Percentiles rank a stretch among this genome's conserved stretches.
Evolutionary conservation across 345 rosid species (phyloP).

Genomic region (Arabidopsis suecica): DNA sequence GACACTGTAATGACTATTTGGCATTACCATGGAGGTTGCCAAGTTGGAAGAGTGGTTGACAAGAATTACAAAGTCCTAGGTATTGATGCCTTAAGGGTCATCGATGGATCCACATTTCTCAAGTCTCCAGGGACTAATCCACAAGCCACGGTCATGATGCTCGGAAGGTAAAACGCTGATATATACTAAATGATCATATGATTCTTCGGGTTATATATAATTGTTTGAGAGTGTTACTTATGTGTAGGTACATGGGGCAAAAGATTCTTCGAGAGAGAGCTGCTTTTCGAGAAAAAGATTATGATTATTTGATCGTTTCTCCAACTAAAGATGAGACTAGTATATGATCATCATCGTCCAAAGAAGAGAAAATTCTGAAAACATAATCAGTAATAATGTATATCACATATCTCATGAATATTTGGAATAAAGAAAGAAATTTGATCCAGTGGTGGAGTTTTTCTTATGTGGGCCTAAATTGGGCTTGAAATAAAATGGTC

Average conservation of each 20-base stretch:
- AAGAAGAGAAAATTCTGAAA: neutral
- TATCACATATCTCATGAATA: neutral
- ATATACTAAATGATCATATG: neutral
- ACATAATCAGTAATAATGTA: neutral
- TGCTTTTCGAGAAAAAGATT: neutral
- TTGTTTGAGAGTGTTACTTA: neutral
- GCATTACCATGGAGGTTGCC: conserved; percentile 83
- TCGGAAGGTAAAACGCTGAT: conserved; percentile 60
- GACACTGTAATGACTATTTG: conserved; percentile 71
- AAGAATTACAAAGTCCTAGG: conserved; percentile 59
- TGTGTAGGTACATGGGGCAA: conserved; percentile 55
- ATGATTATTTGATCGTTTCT: neutral
- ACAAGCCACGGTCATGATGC: conserved; percentile 81
- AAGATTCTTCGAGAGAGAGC: conserved; percentile 48
- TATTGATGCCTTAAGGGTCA: conserved; percentile 55
- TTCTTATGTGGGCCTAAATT: conserved; percentile 13
- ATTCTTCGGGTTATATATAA: no score
- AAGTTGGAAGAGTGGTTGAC: conserved; percentile 63
- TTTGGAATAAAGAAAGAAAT: no score
- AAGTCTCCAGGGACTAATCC: conserved; percentile 71
- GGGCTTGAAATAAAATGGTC: conserved; percentile 12
- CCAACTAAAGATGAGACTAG: neutral
- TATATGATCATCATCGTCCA: conserved; percentile 5
- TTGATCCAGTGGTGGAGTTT: no score
- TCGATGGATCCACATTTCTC: conserved; percentile 67